These are phyloP conservation scores for Podila verticillata DNA, from an alignment of 192 early-diverging fungal genomes.

Conservation along the genomic window DNA sequence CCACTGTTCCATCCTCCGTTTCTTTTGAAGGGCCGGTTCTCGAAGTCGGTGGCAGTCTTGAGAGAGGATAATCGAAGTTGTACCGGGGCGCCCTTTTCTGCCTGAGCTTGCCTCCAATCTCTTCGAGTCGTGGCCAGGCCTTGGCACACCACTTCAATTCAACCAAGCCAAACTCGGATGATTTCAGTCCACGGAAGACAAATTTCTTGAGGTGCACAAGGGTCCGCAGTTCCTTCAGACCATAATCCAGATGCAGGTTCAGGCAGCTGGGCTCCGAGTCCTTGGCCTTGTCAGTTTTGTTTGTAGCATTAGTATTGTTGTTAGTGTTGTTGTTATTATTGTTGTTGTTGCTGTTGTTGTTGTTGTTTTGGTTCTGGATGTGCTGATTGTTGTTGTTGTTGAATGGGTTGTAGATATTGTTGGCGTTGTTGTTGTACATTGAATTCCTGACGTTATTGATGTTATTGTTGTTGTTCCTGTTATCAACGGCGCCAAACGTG, in stretches of 20 bases:
- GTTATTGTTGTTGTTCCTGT: neutral
- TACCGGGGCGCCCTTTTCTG: constrained; percentile 2
- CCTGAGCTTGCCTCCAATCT: constrained; percentile 29
- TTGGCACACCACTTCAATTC: constrained; percentile 38
- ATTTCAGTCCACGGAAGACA: constrained; percentile 8
- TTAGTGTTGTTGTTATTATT: neutral
- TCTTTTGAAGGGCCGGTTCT: neutral
- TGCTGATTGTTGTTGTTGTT: neutral
- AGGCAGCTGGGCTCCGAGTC: constrained; percentile 4
- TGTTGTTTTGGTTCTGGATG: neutral
- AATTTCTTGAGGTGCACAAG: constrained; percentile 15
- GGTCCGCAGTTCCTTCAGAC: constrained; percentile 17
- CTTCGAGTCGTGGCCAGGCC: constrained; percentile 26
- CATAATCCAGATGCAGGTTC: constrained; percentile 9
- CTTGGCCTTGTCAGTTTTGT: neutral
- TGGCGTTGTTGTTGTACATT: neutral
- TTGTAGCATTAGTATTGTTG: neutral
- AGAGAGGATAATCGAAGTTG: constrained; percentile 10
- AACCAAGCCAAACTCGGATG: constrained; percentile 21
- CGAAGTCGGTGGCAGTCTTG: neutral
- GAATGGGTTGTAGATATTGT: neutral
- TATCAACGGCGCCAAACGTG: neutral
- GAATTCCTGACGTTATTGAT: neutral
- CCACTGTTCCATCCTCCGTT: no score
- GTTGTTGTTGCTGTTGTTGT: neutral